phyloP scores from a whole-genome alignment of 768 basidiomycete species.

The Boletus rex-veris region DNA sequence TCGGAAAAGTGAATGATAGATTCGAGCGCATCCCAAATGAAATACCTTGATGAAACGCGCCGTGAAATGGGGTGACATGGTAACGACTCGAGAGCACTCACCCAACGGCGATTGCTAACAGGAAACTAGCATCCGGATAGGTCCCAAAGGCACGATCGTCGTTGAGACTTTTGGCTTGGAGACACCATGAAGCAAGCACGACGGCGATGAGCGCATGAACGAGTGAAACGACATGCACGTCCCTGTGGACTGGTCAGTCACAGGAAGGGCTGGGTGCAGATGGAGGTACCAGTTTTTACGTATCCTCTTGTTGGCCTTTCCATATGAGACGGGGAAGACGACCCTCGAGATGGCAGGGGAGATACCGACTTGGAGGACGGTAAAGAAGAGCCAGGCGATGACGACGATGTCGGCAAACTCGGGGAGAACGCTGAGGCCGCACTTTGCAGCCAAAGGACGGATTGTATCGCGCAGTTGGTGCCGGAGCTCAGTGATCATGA shows the following conservation, averaged over 20 bases:
- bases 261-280: not conserved
- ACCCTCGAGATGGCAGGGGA: constrained; percentile 51
- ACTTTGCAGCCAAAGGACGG: constrained; percentile 28
- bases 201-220: constrained; percentile 67
- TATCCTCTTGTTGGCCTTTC: constrained; percentile 41
- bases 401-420: constrained; percentile 53
- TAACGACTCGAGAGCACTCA: constrained; percentile 29
- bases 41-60: constrained; percentile 46
- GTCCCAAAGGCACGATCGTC: constrained; percentile 77
- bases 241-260: constrained; percentile 41
- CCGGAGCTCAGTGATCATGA: constrained; percentile 31
- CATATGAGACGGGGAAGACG: constrained; percentile 50
- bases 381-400: constrained; percentile 54
- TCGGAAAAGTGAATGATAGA: constrained; percentile 65
- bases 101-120: constrained; percentile 72
- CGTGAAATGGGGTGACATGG: too few species aligned
- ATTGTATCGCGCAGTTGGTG: constrained; percentile 27
- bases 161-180: constrained; percentile 45
- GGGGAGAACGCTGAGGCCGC: constrained; percentile 54
- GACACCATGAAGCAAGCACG: constrained; percentile 54
- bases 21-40: constrained; percentile 82
- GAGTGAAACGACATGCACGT: constrained; percentile 69
- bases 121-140: constrained; percentile 52
- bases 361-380: constrained; percentile 52
- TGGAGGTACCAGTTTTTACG: constrained; percentile 56